Evolutionary conservation across 805 yeast genomes (phyloP).

Genomic region (Pichia californica): DNA sequence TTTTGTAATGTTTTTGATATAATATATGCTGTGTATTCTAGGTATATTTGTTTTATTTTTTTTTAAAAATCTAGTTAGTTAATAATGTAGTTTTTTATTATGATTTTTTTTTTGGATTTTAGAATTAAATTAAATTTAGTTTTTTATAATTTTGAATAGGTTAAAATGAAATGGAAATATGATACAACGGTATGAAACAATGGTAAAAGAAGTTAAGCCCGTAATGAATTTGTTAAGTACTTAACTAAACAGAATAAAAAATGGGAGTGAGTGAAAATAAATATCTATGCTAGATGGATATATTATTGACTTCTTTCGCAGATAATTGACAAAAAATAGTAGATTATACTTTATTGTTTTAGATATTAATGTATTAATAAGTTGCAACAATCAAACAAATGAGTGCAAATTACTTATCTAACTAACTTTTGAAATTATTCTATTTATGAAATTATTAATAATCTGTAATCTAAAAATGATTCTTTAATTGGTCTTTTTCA

Average conservation of each 20-base stretch:
- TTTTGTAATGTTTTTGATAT: constrained; percentile 6
- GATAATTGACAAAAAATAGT: no score
- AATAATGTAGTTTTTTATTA: neutral
- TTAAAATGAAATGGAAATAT: constrained; percentile 2
- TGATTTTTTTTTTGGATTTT: neutral
- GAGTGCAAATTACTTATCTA: constrained; percentile 21
- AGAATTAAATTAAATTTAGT: neutral
- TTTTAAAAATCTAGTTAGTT: constrained; percentile 1
- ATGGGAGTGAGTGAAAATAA: neutral
- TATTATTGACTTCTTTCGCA: no score
- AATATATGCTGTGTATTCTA: constrained; percentile 6
- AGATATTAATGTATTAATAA: no score
- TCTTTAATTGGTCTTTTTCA: no score
- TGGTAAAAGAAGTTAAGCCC: neutral
- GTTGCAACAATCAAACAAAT: constrained; percentile 28
- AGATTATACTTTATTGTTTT: no score
- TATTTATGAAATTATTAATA: no score
- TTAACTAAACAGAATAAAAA: no score
- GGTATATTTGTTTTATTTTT: constrained; percentile 1
- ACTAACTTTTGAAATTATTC: neutral
- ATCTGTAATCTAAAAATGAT: no score
- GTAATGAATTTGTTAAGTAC: neutral
- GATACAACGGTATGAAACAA: constrained; percentile 5
- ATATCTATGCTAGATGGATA: no score
- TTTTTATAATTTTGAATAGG: no score